Evolutionary conservation across 2,329 filamentous ascomycete genomes (phyloP).

Genomic region (Microdochium trichocladiopsis): DNA sequence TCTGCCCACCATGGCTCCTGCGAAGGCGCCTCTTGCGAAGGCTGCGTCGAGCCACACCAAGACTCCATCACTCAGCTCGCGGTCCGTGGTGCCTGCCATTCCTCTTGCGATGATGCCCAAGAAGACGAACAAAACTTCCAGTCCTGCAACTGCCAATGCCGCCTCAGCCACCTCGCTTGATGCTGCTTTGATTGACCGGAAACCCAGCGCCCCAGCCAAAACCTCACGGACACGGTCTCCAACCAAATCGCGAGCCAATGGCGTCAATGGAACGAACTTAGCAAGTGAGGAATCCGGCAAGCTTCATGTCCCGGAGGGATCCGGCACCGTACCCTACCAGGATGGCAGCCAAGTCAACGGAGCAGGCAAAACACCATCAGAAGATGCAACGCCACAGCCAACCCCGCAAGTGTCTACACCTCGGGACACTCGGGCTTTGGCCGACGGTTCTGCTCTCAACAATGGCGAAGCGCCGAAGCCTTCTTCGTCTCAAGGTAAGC

Average conservation of each 20-base stretch:
- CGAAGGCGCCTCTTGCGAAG: conserved; percentile 1
- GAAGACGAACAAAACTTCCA: conserved; percentile 7
- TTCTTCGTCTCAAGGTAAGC: no score
- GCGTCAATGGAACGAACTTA: conserved; percentile 3
- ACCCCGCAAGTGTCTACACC: no score
- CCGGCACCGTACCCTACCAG: not conserved
- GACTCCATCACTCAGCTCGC: conserved; percentile 7
- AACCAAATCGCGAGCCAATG: not conserved
- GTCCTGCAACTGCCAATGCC: not conserved
- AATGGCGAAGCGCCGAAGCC: no score
- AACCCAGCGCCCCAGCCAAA: not conserved
- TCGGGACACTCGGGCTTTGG: no score
- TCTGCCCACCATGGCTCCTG: conserved; percentile 1
- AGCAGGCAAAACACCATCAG: no score
- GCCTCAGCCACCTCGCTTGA: conserved; percentile 19
- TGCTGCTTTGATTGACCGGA: conserved; percentile 13
- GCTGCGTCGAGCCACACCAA: not conserved
- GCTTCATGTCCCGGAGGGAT: no score
- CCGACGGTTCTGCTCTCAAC: no score
- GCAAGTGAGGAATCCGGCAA: no score
- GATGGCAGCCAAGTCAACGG: conserved; percentile 12
- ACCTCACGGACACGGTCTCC: not conserved
- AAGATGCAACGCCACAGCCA: no score
- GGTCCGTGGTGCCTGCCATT: conserved; percentile 20
- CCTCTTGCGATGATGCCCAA: conserved; percentile 20